Evolutionary conservation across 192 early-diverging fungal species (phyloP).

Genomic region (Coemansia sp.): DNA sequence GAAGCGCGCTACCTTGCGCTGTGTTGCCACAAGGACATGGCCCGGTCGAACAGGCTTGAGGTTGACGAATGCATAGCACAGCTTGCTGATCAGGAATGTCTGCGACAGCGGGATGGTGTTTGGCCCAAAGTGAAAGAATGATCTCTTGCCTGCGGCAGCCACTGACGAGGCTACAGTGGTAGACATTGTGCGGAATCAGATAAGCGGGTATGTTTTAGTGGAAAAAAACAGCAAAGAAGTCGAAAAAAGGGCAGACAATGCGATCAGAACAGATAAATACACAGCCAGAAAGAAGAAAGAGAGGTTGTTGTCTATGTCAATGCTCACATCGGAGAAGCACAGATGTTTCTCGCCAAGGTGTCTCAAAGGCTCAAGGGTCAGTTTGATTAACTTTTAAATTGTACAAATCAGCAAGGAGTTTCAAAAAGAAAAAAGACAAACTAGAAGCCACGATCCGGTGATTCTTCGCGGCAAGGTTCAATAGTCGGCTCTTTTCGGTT

Average conservation of each 20-base stretch:
- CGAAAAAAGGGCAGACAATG: neutral
- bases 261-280: neutral
- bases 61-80: slow-evolving; percentile 84
- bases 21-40: slow-evolving; percentile 81
- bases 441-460: slow-evolving; percentile 53
- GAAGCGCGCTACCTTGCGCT: slow-evolving; percentile 69
- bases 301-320: too few relatives aligned
- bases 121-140: slow-evolving; percentile 67
- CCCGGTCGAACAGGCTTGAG: slow-evolving; percentile 83
- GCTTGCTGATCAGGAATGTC: slow-evolving; percentile 70
- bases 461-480: slow-evolving; percentile 33
- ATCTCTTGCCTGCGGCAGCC: neutral
- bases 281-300: neutral
- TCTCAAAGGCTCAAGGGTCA: too few relatives aligned
- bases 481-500: neutral
- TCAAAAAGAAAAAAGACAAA: too few relatives aligned
- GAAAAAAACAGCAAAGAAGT: too few relatives aligned
- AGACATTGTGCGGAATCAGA: neutral
- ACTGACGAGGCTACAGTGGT: neutral
- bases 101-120: slow-evolving; percentile 67
- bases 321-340: too few relatives aligned
- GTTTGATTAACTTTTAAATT: too few relatives aligned
- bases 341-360: too few relatives aligned
- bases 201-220: too few relatives aligned
- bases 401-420: too few relatives aligned